Base-by-base conservation (phyloP, 768 basidiomycete species). In the Chiua virens region DNA sequence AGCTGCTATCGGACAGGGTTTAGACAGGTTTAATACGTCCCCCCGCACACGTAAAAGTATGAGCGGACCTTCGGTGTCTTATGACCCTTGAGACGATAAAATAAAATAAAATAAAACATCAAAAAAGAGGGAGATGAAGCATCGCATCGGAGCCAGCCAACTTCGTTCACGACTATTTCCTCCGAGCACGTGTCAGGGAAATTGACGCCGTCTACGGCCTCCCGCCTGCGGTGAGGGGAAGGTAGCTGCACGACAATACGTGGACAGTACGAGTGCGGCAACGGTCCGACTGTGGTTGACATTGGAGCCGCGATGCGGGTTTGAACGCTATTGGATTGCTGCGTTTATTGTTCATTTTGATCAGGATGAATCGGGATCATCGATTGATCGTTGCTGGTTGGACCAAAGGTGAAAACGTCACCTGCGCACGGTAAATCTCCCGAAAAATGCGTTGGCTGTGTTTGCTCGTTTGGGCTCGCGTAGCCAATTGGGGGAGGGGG, bases 111-210 rank as follows among this genome's bases (percentile, higher is more conserved):
- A 4, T 27, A 11, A 11, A 1, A 30, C 2, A 30, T 11, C 13
- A 30, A 7, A 11, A 30, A 11, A 30, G 30, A 14, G 30, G 30
- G 34, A 34, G 15, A 34, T 6, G 34, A 34, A 34, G 34, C 34
- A 17, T 34, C 17, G 34, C 34, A 7, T 34, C 34, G 15, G 15
- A 34, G 37, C 28, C 40, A 36, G 28, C 30, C 28, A 4, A 18
- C 28, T 9, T 46, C 32, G 27, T 49, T 47, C 43, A n/a, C 39
- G 36, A 21, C 30, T 56, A 53, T 40, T 47, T 50, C 51, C 34
- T 45, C 58, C 61, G 52, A 52, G 44, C 27, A 42, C 49, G 42
- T 57, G 50, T 49, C 44, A 25, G 32, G 35, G 25, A 38, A 58
- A 30, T 53, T 30, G 42, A 48, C 51, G 49, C 56, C 51, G 56